Base-by-base conservation (phyloP, 2,329 filamentous ascomycete genomes). In the Trichophyton verrucosum region DNA sequence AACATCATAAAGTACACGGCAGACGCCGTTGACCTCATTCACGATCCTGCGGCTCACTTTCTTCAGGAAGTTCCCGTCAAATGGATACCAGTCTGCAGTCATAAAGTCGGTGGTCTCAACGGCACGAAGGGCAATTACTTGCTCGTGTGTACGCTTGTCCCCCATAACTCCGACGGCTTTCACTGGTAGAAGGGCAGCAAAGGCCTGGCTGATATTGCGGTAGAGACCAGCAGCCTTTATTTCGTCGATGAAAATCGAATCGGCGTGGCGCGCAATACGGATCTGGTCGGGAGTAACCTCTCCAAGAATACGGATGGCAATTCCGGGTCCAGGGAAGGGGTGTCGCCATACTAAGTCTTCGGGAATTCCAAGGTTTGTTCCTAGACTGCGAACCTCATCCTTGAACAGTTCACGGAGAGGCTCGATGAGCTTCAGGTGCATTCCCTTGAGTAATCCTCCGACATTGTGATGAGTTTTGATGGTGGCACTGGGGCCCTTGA, bases 331-430 rank as follows among this genome's bases (percentile, higher is more conserved):
- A 0, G 86, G 87, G 79, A 89, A 90, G 9, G 87, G 86, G 68
- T 90, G 87, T 49, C 88, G 78, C 84, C 85, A 88, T 62, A 90
- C 84, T n/a, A 90, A 82, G n/a, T 88, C 81, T 63, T 87, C 80
- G 38, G 83, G 80, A 62, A 90, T 87, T n/a, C 85, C 84, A 1
- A 90, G 77, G 62, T 86, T 78, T 15, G 80, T 82, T 20, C 87
- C 86, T 2, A 89, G 74, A 65, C 79, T 74, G 63, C 86, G 81
- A 36, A 89, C 87, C 75, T 91, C 87, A 66, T 91, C 86, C 72
- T 91, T 91, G 81, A 89, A 90, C 46, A 91, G 78, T 70, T 88
- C 85, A 44, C 86, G 80, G 1, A 91, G 81, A 4, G 87, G 87
- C 74, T 92, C 87, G 62, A 91, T 86, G 40, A 67, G 65, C 61